Evolutionary conservation across 2,329 filamentous ascomycete species (phyloP).

Genomic region (Penicillium sp.): DNA sequence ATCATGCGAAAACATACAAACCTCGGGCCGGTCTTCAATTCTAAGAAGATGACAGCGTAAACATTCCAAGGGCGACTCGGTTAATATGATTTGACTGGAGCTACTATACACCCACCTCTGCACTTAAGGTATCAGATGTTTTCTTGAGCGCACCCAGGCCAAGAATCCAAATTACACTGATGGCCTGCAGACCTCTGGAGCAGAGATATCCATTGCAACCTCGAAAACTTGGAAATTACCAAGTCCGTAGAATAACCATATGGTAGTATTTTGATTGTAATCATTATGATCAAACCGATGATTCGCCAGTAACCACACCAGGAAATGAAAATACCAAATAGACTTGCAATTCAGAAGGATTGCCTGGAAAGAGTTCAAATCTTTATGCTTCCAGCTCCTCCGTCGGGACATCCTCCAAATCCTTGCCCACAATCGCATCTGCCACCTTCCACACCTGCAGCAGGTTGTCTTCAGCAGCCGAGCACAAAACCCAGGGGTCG

Average conservation of each 20-base stretch:
- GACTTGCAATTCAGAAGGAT: background rate
- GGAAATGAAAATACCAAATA: conserved; percentile 4
- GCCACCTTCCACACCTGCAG: conserved; percentile 91
- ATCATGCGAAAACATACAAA: too few species aligned
- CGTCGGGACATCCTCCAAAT: conserved; percentile 68
- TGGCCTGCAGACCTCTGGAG: too few species aligned
- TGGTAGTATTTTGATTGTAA: conserved; percentile 1
- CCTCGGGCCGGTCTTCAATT: too few species aligned
- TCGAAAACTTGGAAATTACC: too few species aligned
- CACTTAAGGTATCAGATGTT: too few species aligned
- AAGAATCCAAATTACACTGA: too few species aligned
- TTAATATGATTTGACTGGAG: too few species aligned
- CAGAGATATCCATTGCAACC: background rate
- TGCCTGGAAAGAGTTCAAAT: background rate
- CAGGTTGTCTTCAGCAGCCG: conserved; percentile 92
- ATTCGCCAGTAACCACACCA: conserved; percentile 4
- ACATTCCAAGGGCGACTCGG: too few species aligned
- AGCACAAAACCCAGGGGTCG: conserved; percentile 94
- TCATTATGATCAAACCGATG: conserved; percentile 9
- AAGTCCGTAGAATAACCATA: background rate
- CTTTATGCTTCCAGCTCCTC: conserved; percentile 64
- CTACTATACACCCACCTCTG: too few species aligned
- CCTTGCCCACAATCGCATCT: conserved; percentile 73
- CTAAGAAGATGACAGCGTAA: too few species aligned
- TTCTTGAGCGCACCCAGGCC: too few species aligned